phyloP scores from a whole-genome alignment of 805 yeast species.

The Ogataea pignaliae region DNA sequence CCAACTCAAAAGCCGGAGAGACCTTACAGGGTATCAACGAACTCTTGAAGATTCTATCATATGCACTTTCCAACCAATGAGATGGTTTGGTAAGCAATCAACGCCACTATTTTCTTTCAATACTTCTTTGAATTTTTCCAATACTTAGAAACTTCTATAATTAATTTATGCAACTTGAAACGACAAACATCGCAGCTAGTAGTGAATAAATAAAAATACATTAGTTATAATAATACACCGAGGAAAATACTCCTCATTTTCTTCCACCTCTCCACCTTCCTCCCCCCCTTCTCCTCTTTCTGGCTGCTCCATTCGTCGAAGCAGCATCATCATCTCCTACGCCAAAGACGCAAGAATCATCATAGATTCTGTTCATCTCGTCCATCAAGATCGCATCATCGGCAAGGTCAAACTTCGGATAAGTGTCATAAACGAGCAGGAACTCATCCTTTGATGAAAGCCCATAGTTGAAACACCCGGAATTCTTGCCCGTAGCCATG shows the following conservation, averaged over 20 bases:
- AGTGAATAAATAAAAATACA: too few relatives aligned
- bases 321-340: too few relatives aligned
- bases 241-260: too few relatives aligned
- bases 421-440: slow-evolving; percentile 22
- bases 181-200: too few relatives aligned
- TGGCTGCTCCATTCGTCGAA: too few relatives aligned
- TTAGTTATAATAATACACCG: too few relatives aligned
- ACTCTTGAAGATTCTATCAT: slow-evolving; percentile 47
- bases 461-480: not conserved
- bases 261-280: too few relatives aligned
- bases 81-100: too few relatives aligned
- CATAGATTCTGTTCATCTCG: slow-evolving; percentile 21
- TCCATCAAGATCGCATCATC: slow-evolving; percentile 21
- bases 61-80: slow-evolving; percentile 7
- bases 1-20: slow-evolving; percentile 47
- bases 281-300: too few relatives aligned
- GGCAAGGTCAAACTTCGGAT: slow-evolving; percentile 12
- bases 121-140: not conserved
- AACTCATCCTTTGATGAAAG: slow-evolving; percentile 27
- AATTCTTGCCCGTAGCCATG: too few relatives aligned
- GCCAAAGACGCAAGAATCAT: slow-evolving; percentile 4
- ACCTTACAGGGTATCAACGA: slow-evolving; percentile 69
- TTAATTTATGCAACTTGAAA: not conserved
- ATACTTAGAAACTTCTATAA: not conserved
- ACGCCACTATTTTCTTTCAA: not conserved